phyloP scores from a whole-genome alignment of 805 yeast genomes.

The Candida coleopterorum region DNA sequence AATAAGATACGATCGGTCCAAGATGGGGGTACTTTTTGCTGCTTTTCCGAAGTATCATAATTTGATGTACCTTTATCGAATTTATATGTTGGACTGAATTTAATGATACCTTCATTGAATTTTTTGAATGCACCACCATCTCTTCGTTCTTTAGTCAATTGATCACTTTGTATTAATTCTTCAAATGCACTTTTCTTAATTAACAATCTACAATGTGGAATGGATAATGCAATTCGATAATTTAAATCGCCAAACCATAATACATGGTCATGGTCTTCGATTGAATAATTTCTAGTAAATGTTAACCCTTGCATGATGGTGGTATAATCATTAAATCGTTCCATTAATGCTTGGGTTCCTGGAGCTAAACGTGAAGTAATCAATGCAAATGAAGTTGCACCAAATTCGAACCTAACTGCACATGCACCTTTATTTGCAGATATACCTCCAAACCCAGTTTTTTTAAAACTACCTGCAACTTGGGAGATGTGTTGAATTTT shows the following conservation, averaged over 20 bases:
- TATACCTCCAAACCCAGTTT: conserved; percentile 95
- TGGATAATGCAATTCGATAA: conserved; percentile 68
- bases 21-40: conserved; percentile 89
- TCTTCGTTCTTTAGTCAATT: conserved; percentile 66
- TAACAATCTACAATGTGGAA: conserved; percentile 59
- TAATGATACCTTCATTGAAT: conserved; percentile 75
- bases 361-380: conserved; percentile 94
- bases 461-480: conserved; percentile 92
- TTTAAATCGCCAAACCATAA: conserved; percentile 95
- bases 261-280: conserved; percentile 75
- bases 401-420: conserved; percentile 84
- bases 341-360: conserved; percentile 75
- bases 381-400: conserved; percentile 74
- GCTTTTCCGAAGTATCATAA: conserved; percentile 89
- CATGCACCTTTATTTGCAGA: conserved; percentile 97
- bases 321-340: conserved; percentile 79
- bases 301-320: conserved; percentile 71
- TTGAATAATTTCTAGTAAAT: conserved; percentile 67
- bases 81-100: conserved; percentile 89
- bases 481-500: conserved; percentile 49
- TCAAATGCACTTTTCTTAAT: conserved; percentile 44
- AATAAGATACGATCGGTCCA: conserved; percentile 93
- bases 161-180: conserved; percentile 67
- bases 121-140: conserved; percentile 74
- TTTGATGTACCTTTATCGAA: conserved; percentile 78